Base-by-base conservation (phyloP, 2,329 filamentous ascomycete genomes). In the Fusarium piperis region DNA sequence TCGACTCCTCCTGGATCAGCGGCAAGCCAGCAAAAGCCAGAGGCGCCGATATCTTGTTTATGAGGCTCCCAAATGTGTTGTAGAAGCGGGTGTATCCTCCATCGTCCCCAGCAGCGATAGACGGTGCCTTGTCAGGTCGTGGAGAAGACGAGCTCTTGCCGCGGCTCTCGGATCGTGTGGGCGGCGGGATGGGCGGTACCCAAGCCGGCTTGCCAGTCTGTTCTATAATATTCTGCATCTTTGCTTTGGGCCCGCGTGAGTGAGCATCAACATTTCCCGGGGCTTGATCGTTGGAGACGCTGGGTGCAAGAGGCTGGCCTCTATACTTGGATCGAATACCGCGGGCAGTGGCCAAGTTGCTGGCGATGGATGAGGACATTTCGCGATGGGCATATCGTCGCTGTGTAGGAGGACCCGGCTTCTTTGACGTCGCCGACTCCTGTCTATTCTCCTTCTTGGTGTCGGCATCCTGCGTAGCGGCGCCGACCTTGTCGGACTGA, bases 1-100 rank as follows among this genome's bases (percentile, higher is more conserved):
- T 68, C 1, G 82, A 77, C 66, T 88, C 87, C 62, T 89, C 85
- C 18, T 85, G 77, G 30, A 90, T 88, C 6, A 99, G 86, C 1
- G 96, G 96, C 10, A 99, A 88, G 1, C 95, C 95, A 6, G 96
- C 94, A 83, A 98, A 99, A 4, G 95, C 95, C 32, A 99, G 85
- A 2, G 95, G 95, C 0, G 95, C 94, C 0, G 95, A 97, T 13
- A 98, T 89, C 74, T 92, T 93, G 68, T 94, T 96, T 78, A 98
- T 93, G 53, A 98, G 89, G 60, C 89, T 94, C 62, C 95, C 94
- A 77, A 98, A 97, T 1, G 94, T 94, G 65, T 89, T 95, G 82
- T 98, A 99, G 82, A 98, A 99, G 60, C 91, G 90, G 8, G 93
- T 90, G 78, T 98, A 99, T 7, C 93, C 92, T 63, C 95, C 94